Percentiles rank a stretch among this genome's conserved stretches.
phyloP scores from a whole-genome alignment of 2,329 filamentous ascomycete genomes.

The Westerdykella aurantiaca region DNA sequence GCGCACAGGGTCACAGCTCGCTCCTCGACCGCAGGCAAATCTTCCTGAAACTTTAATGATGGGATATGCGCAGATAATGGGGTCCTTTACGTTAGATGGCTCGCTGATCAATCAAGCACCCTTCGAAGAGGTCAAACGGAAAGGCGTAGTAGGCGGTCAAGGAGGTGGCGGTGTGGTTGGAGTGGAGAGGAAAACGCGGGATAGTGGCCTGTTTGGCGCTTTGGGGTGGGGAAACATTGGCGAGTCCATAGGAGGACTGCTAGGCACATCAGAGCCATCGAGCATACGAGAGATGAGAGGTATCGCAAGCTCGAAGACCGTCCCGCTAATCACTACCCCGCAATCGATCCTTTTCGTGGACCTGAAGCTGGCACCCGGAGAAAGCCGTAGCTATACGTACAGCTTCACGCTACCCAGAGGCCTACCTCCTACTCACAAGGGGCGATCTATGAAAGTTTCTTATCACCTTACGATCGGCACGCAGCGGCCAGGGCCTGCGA shows the following conservation, averaged over 20 bases:
- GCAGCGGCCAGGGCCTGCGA: constrained; percentile 71
- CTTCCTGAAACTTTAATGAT: constrained; percentile 84
- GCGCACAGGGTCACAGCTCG: constrained; percentile 26
- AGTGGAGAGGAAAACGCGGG: constrained; percentile 66
- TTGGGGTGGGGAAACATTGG: constrained; percentile 86
- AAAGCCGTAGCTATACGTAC: constrained; percentile 84
- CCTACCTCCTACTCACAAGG: constrained; percentile 83
- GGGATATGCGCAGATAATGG: constrained; percentile 92
- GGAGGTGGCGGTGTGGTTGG: constrained; percentile 77
- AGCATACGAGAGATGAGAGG: constrained; percentile 94
- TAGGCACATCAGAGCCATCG: constrained; percentile 83
- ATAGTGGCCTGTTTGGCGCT: constrained; percentile 72
- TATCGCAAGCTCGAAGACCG: constrained; percentile 74
- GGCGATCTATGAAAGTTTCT: constrained; percentile 87
- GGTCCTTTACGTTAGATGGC: constrained; percentile 85
- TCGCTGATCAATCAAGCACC: constrained; percentile 82
- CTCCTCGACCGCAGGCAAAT: constrained; percentile 26
- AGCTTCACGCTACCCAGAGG: constrained; percentile 79
- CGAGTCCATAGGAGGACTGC: constrained; percentile 77
- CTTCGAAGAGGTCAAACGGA: constrained; percentile 94
- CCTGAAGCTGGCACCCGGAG: constrained; percentile 76
- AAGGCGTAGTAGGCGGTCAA: constrained; percentile 81
- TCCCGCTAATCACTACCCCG: constrained; percentile 88
- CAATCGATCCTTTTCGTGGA: constrained; percentile 97
- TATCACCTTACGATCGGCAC: constrained; percentile 91